Evolutionary conservation across 192 early-diverging fungal genomes (phyloP), one percentile per base, ranked within the genome.

Genomic region (Coemansia biformis): DNA sequence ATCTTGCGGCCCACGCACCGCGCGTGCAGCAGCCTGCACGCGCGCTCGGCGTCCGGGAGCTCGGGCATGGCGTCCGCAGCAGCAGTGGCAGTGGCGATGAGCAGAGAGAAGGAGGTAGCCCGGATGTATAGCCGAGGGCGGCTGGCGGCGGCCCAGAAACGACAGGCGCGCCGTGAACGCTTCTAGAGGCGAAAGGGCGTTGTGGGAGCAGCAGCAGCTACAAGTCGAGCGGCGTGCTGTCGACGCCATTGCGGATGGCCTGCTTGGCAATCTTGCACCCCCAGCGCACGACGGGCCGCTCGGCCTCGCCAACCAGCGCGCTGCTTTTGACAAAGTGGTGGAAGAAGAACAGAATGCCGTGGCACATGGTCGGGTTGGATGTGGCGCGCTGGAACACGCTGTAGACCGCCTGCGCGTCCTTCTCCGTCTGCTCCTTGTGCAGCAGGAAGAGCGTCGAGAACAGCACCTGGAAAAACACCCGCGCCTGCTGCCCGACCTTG

Each of bases 281-380:
- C 80, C 80, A 85, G 35, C 73, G 66, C 18, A 92, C 48, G 13
- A 74, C 66, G 10, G 84, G 77, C 57, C 63, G 67, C 46, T 92
- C 86, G n/a, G 75, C 76, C 18, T 85, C 80, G 41, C 43, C 51
- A 44, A 82, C 73, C 47, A 80, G 75, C 45, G 77, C 78, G 57
- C 79, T 81, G 26, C 62, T 70, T 57, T 65, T 79, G 33, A 88
- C 81, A 64, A 84, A 87, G 38, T 86, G 81, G 36, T 86, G 74
- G 60, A 92, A 70, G 76, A 92, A 94, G 46, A 92, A 90, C 37
- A 83, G 63, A 42, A 91, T 78, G 5, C 92, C 92, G 40, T 92
- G 87, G 18, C 84, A 77, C 59, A 95, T 64, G 19, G 83, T 82
- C 15, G 79, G 81, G 45, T 81, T 77, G 24, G 71, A 67, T 5